These are phyloP conservation scores for Artemisia argyi DNA, from an alignment of 129 eudicot species.

Conservation along the genomic window DNA sequence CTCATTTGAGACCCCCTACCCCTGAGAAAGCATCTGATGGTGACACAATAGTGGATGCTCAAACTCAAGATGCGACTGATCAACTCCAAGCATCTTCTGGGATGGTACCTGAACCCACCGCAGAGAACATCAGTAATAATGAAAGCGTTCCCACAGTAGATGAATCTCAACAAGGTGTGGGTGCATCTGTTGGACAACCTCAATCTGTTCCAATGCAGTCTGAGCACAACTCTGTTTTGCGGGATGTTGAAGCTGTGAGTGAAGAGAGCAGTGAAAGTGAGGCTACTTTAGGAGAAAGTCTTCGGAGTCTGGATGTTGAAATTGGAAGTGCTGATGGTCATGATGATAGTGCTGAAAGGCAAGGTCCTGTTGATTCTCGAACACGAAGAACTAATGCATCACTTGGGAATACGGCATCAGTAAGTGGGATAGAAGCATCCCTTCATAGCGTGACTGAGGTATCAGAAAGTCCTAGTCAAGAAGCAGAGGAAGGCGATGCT, in stretches of 20 bases:
- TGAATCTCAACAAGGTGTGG: conserved; percentile 30
- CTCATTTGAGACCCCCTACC: conserved; percentile 64
- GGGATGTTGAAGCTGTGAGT: conserved; percentile 97
- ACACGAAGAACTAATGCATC: conserved; percentile 56
- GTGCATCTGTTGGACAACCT: conserved; percentile 43
- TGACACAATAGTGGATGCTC: conserved; percentile 41
- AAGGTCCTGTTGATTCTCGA: conserved; percentile 37
- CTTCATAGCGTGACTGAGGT: conserved; percentile 87
- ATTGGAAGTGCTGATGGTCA: conserved; percentile 99
- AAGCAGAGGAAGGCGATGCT: conserved; percentile 63
- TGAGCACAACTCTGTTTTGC: conserved; percentile 66
- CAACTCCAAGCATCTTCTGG: conserved; percentile 45
- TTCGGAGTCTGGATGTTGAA: conserved; percentile 95
- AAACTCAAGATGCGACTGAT: conserved; percentile 43
- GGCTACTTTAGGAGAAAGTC: conserved; percentile 93
- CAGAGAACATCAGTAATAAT: conserved; percentile 38
- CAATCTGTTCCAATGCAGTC: conserved; percentile 79
- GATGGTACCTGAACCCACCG: conserved; percentile 46
- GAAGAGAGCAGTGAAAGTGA: conserved; percentile 97
- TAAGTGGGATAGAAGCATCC: conserved; percentile 61
- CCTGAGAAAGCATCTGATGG: conserved; percentile 59
- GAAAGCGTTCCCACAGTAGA: conserved; percentile 38
- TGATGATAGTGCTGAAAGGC: conserved; percentile 63
- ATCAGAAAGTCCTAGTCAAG: conserved; percentile 71
- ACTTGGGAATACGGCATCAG: conserved; percentile 37